Base-by-base conservation (phyloP, 2,329 filamentous ascomycete genomes). In the Curvularia sp. region DNA sequence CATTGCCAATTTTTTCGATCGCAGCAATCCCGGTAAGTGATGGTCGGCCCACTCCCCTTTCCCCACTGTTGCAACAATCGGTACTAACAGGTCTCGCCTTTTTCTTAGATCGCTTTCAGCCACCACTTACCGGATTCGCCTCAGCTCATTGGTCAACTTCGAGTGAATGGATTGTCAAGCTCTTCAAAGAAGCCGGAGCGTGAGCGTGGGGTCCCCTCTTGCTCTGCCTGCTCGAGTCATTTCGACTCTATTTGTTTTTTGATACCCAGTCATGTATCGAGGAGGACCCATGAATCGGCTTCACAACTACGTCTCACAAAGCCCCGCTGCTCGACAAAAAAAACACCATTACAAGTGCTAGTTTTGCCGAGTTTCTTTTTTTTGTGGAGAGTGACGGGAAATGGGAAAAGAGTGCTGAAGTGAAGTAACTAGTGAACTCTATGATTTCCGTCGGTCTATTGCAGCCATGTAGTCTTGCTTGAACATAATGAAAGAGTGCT, bases 171-270 rank as follows among this genome's bases (percentile, higher is more conserved):
- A 76, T 76, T 42, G 65, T 60, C 15, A 65, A 68, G 30, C 67
- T 77, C 27, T 71, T 77, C 61, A 69, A 70, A 55, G 65, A 69
- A 61, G 72, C 72, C 53, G 72, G 71, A 43, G 71, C 68, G 27
- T 75, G 52, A 64, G 39, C 25, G 5, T 36, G n/a, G 38, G n/a
- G 10, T 7, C 39, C 5, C 25, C 23, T 12, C 23, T 9, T 15
- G 19, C 27, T 27, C 8, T 25, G 23, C 19, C 5, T 27, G 21
- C 53, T 7, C n/a, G 30, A 45, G 55, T 55, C 51, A 58, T 58
- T 47, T 45, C 19, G 15, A 38, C 42, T 46, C 51, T 46, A 49
- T 32, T 32, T 58, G 38, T 54, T 49, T 54, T 58, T 49, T 58
- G 50, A 58, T 58, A 58, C 55, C 55, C 55, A 57, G 43, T 53